These are phyloP conservation scores for Sordariomycetes sp. DNA, from an alignment of 2,329 filamentous ascomycete species.

Conservation along the genomic window DNA sequence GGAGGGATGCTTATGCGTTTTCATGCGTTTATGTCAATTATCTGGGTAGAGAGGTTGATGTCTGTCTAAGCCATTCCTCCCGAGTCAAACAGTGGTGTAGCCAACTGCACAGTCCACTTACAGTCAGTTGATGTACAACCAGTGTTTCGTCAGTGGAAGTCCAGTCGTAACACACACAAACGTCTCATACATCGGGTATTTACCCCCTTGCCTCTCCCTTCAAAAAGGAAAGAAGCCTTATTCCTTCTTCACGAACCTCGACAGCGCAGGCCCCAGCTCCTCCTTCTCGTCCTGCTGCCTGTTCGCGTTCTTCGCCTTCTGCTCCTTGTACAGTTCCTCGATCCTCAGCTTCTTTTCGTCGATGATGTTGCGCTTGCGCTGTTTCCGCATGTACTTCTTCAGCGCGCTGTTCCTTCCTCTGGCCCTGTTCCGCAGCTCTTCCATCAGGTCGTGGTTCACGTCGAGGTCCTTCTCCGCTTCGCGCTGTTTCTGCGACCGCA, in stretches of 20 bases:
- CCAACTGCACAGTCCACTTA: not conserved
- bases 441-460: slow-evolving; percentile 41
- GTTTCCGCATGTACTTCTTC: slow-evolving; percentile 82
- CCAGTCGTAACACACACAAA: not conserved
- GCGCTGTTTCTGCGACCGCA: slow-evolving; percentile 65
- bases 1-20: not conserved
- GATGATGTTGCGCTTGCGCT: slow-evolving; percentile 83
- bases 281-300: slow-evolving; percentile 49
- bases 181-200: not conserved
- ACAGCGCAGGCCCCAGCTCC: slow-evolving; percentile 74
- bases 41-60: not conserved
- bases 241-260: slow-evolving; percentile 68
- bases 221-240: slow-evolving; percentile 16
- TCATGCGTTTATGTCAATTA: not conserved
- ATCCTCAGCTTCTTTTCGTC: slow-evolving; percentile 86
- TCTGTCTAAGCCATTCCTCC: not conserved
- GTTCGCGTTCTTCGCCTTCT: slow-evolving; percentile 52
- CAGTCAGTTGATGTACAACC: not conserved
- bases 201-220: not conserved
- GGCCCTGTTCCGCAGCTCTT: slow-evolving; percentile 61
- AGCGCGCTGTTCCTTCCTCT: slow-evolving; percentile 83
- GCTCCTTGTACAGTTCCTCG: slow-evolving; percentile 68
- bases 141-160: not conserved
- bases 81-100: not conserved
- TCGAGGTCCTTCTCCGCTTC: slow-evolving; percentile 72